Evolutionary conservation across 768 basidiomycete species (phyloP).

Genomic region (Paxillus ammoniavirescens): DNA sequence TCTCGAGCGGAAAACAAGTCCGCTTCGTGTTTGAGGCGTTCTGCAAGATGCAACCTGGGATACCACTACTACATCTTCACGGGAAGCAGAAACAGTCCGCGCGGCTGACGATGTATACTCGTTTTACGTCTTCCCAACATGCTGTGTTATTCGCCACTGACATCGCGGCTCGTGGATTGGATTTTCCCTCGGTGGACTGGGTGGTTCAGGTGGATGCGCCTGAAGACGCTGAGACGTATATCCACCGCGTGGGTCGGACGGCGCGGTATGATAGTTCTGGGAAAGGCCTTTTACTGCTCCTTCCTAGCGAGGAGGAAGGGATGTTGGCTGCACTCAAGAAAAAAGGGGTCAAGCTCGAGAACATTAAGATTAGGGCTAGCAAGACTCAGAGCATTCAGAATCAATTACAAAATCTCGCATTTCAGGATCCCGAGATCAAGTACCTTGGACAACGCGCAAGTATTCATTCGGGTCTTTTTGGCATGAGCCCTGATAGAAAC

Average conservation of each 20-base stretch:
- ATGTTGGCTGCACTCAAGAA: constrained; percentile 71
- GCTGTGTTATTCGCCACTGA: constrained; percentile 94
- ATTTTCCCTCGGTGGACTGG: constrained; percentile 97
- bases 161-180: constrained; percentile 92
- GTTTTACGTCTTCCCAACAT: constrained; percentile 78
- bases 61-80: constrained; percentile 90
- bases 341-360: constrained; percentile 69
- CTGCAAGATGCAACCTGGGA: constrained; percentile 91
- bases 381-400: constrained; percentile 84
- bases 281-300: constrained; percentile 75
- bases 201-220: constrained; percentile 95
- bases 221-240: constrained; percentile 96
- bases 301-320: constrained; percentile 92
- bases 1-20: constrained; percentile 95
- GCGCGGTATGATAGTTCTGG: constrained; percentile 92
- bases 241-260: constrained; percentile 94
- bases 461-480: constrained; percentile 4
- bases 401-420: constrained; percentile 88
- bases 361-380: constrained; percentile 86
- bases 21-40: constrained; percentile 96
- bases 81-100: constrained; percentile 97
- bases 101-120: constrained; percentile 77
- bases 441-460: constrained; percentile 90
- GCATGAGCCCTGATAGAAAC: background rate
- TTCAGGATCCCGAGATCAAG: constrained; percentile 95